phyloP scores from a whole-genome alignment of 805 yeast species.

The Wickerhamomyces chaumierensis region DNA sequence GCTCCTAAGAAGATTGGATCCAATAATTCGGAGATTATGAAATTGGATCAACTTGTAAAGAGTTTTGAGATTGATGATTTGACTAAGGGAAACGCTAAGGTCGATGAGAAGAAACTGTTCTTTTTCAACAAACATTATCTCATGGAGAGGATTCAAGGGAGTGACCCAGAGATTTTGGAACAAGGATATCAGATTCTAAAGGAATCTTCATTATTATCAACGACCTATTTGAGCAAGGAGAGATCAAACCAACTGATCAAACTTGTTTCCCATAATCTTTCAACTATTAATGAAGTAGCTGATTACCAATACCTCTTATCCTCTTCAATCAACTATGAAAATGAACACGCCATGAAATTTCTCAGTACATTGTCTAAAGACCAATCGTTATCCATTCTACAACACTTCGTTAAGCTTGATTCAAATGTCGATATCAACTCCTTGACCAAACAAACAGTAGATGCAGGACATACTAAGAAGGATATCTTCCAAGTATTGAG shows the following conservation, averaged over 20 bases:
- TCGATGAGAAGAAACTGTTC: conserved; percentile 62
- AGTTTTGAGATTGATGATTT: conserved; percentile 58
- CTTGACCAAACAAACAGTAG: conserved; percentile 1
- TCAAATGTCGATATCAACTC: conserved; percentile 2
- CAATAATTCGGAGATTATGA: conserved; percentile 40
- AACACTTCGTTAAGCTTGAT: conserved; percentile 5
- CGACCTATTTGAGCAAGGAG: no score
- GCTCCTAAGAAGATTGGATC: conserved; percentile 58
- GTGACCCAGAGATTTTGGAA: conserved; percentile 26
- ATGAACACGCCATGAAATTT: conserved; percentile 22
- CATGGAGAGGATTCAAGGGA: conserved; percentile 27
- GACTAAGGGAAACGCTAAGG: conserved; percentile 91
- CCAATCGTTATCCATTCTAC: conserved; percentile 9
- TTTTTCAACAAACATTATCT: conserved; percentile 72
- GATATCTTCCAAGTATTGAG: conserved; percentile 48
- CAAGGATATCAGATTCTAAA: conserved; percentile 16
- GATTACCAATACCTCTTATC: conserved; percentile 39
- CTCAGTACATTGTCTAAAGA: conserved; percentile 10
- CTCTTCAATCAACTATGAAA: conserved; percentile 12
- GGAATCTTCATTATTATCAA: no score
- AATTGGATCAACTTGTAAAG: conserved; percentile 37
- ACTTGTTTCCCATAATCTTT: conserved; percentile 36
- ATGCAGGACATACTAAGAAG: conserved; percentile 21
- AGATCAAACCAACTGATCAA: conserved; percentile 30
- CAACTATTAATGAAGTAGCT: conserved; percentile 41